A percentile compares a stretch with the other conserved stretches of the same genome.
Evolutionary conservation across 208 protist genomes (phyloP).

Genomic region (Trypanosoma scelopori): DNA sequence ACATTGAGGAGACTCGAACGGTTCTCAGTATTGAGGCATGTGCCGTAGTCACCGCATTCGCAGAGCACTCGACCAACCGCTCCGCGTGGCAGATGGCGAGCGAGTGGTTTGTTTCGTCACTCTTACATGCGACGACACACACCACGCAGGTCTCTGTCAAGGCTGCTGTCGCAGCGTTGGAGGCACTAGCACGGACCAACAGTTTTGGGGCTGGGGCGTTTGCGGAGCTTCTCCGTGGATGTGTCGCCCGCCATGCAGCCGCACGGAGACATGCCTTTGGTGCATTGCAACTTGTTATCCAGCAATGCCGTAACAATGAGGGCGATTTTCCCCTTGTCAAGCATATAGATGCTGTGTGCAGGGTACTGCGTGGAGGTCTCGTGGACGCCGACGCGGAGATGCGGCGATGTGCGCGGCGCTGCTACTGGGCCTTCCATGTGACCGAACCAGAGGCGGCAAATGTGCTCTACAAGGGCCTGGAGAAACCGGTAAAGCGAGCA

Average conservation of each 20-base stretch:
- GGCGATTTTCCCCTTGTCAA: constrained; percentile 31
- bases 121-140: constrained; percentile 39
- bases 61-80: constrained; percentile 18
- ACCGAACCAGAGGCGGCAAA: constrained; percentile 43
- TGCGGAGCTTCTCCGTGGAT: constrained; percentile 39
- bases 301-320: constrained; percentile 38
- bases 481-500: constrained; percentile 24
- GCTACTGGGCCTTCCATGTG: constrained; percentile 48
- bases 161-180: constrained; percentile 33
- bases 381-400: constrained; percentile 49
- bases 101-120: constrained; percentile 50
- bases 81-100: constrained; percentile 18
- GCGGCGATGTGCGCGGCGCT: constrained; percentile 32
- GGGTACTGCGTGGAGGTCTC: constrained; percentile 38
- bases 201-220: constrained; percentile 48
- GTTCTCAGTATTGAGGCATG: constrained; percentile 29
- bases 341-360: constrained; percentile 36
- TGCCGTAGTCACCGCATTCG: constrained; percentile 23
- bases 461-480: constrained; percentile 32
- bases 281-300: constrained; percentile 39
- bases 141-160: constrained; percentile 26
- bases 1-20: constrained; percentile 48
- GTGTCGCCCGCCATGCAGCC: constrained; percentile 32
- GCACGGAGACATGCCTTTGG: constrained; percentile 41
- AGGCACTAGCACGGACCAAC: constrained; percentile 30